Conservation (phyloP, 139 green algal genomes). For the Auxenochlorella pyrenoidosa region DNA sequence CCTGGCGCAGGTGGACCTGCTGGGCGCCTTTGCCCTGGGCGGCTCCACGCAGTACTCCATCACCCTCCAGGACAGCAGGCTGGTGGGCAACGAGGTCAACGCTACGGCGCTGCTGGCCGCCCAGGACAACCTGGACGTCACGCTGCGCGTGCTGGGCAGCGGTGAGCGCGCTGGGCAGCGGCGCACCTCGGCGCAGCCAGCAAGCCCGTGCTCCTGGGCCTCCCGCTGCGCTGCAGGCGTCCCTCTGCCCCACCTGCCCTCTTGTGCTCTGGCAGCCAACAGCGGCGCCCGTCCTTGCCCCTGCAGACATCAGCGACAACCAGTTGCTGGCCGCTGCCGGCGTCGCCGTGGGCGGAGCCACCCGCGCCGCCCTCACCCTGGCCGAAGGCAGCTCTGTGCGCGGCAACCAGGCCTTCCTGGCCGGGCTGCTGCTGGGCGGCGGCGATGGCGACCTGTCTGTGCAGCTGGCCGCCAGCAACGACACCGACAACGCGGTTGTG, state of each 20-base stretch:
- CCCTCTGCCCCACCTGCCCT: background rate
- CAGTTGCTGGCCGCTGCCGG: background rate
- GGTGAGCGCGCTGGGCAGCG: background rate
- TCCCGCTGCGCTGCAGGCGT: no score
- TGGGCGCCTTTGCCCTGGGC: background rate
- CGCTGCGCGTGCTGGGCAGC: background rate
- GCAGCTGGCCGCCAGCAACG: background rate
- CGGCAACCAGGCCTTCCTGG: background rate
- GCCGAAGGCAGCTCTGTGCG: background rate
- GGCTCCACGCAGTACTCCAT: background rate
- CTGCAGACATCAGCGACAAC: background rate
- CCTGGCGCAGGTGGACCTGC: background rate
- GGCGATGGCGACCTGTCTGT: background rate
- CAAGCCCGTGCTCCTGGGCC: no score
- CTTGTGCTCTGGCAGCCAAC: no score
- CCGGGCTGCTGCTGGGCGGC: conserved; percentile 3
- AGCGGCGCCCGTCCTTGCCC: no score
- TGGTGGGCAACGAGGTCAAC: background rate
- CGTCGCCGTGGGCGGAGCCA: background rate
- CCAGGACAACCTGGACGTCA: background rate
- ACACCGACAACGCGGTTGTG: background rate
- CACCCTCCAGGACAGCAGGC: background rate
- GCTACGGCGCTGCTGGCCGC: background rate
- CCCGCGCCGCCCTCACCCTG: background rate
- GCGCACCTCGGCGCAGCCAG: background rate